Evolutionary conservation across 495 filamentous ascomycete genomes (phyloP), one percentile per base, ranked within the genome.

Genomic region (Neurospora sp.): DNA sequence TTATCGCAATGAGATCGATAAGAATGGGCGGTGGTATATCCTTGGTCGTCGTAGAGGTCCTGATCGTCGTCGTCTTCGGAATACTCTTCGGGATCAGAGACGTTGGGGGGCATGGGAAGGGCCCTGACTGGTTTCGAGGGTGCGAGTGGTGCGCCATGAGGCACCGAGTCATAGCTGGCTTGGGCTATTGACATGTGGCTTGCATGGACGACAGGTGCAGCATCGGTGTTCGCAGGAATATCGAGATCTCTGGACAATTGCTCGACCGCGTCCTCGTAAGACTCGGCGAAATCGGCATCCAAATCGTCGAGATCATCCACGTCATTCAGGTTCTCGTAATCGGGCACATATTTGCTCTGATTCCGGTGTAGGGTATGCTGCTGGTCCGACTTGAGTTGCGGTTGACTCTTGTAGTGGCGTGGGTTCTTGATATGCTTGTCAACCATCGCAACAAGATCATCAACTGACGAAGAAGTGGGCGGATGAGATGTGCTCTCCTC

Each of bases 1-100:
- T 94, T 93, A 73, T 95, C 93, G 11, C 90, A 87, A n/a, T 89
- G 88, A 18, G 91, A 92, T 37, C 84, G 86, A 75, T 89, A 88
- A 9, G 92, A 93, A 68, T 92, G 89, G 5, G 91, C 90, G 1
- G 92, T 94, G 27, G 89, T 89, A 77, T 93, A 95, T 4, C 90
- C 93, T 77, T 93, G 91, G 11, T 93, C 92, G n/a, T 93, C 91
- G 72, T 92, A 92, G 75, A 90, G 89, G 71, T 92, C 91, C 41
- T 92, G 90, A 10, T 90, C 88, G 8, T 94, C 91, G 18, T 91
- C 90, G 39, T 93, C 90, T 31, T 92, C 91, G 88, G 89, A 92
- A 77, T 89, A 93, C 75, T 93, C 90, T 76, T 93, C 91, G 4
- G 86, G 82, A 71, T 93, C 92, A 2, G 86, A 84, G n/a, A 53